Percentiles rank a stretch among this genome's conserved stretches.
phyloP scores from a whole-genome alignment of 768 basidiomycete genomes.

The Lactarius sanguifluus region DNA sequence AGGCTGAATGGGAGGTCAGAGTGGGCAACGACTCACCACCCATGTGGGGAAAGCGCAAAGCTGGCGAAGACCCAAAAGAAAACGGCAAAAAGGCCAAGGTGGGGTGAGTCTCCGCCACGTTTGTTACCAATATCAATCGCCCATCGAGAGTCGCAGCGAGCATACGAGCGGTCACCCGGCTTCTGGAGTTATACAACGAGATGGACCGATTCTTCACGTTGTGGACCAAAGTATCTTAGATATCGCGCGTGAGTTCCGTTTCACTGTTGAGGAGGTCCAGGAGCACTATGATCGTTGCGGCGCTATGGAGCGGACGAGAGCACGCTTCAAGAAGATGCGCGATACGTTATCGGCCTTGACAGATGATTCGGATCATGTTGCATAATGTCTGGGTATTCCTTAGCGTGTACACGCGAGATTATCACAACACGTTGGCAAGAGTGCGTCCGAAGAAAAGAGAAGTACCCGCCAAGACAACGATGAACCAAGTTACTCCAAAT shows the following conservation, averaged over 20 bases:
- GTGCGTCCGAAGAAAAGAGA: background rate
- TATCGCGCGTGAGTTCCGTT: constrained; percentile 68
- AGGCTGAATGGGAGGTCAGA: constrained; percentile 64
- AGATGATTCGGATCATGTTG: constrained; percentile 20
- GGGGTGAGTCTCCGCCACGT: constrained; percentile 37
- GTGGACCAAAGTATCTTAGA: constrained; percentile 63
- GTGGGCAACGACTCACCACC: constrained; percentile 66
- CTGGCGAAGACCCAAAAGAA: constrained; percentile 38
- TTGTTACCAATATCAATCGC: background rate
- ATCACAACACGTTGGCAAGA: background rate
- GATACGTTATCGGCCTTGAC: constrained; percentile 36
- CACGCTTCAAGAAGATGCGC: constrained; percentile 68
- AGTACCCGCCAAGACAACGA: background rate
- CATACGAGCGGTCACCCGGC: background rate
- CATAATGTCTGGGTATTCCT: constrained; percentile 3
- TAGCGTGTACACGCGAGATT: constrained; percentile 6
- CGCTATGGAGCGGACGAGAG: constrained; percentile 65
- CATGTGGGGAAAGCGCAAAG: constrained; percentile 64
- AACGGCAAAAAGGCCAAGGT: constrained; percentile 45
- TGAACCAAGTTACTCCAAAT: constrained; percentile 47
- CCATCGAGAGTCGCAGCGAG: constrained; percentile 9
- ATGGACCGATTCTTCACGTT: constrained; percentile 47
- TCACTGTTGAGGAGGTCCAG: constrained; percentile 74
- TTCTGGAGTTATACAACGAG: constrained; percentile 19
- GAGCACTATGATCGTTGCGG: constrained; percentile 75